phyloP scores from a whole-genome alignment of 2,329 filamentous ascomycete species.

The Neoascochyta sp. region DNA sequence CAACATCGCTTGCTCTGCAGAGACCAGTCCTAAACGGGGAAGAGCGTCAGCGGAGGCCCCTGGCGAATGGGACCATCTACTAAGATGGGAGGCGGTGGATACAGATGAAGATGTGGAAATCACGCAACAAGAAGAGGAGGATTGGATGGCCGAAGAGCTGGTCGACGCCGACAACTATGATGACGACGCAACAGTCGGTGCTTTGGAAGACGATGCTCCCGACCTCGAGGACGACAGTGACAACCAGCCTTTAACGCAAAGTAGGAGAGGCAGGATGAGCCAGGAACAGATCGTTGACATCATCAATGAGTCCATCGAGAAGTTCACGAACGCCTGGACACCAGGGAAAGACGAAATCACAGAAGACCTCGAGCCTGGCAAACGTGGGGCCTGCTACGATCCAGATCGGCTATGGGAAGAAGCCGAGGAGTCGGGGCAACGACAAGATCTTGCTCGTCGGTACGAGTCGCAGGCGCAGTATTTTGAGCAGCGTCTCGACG shows the following conservation, averaged over 20 bases:
- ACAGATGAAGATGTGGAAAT: slow-evolving; percentile 2
- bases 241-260: not conserved
- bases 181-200: too few species aligned
- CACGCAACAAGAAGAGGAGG: slow-evolving; percentile 9
- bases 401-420: slow-evolving; percentile 17
- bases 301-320: slow-evolving; percentile 26
- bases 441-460: slow-evolving; percentile 9
- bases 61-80: slow-evolving; percentile 1
- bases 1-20: too few species aligned
- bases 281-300: slow-evolving; percentile 15
- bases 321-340: slow-evolving; percentile 17
- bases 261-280: slow-evolving; percentile 9
- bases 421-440: slow-evolving; percentile 13
- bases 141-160: slow-evolving; percentile 8
- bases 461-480: slow-evolving; percentile 13
- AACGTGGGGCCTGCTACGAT: slow-evolving; percentile 12
- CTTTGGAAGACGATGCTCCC: slow-evolving; percentile 2
- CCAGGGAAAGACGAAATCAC: slow-evolving; percentile 12
- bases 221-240: slow-evolving; percentile 3
- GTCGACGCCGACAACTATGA: slow-evolving; percentile 4
- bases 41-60: not conserved
- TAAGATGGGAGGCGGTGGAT: slow-evolving; percentile 2
- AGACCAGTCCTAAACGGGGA: too few species aligned
- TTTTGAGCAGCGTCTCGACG: slow-evolving; percentile 16
- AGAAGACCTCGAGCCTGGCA: not conserved